Evolutionary conservation across 169 alveolate species (phyloP).

Genomic region (Hepatocystis sp.): DNA sequence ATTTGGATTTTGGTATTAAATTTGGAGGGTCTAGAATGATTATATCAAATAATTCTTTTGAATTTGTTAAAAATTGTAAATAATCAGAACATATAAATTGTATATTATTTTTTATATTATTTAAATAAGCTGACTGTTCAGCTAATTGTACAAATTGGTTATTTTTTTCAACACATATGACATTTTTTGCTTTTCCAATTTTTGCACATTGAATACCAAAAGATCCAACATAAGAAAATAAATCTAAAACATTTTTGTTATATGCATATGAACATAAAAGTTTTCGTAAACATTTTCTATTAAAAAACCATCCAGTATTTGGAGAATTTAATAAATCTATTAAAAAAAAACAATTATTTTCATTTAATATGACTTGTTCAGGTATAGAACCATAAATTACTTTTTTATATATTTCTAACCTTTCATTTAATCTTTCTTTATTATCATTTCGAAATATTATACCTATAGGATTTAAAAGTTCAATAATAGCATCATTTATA

Average conservation of each 20-base stretch:
- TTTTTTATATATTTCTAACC: constrained; percentile 60
- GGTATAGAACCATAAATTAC: constrained; percentile 39
- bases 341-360: constrained; percentile 45
- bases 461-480: constrained; percentile 57
- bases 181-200: constrained; percentile 63
- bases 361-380: constrained; percentile 56
- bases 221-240: constrained; percentile 57
- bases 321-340: constrained; percentile 60
- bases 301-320: constrained; percentile 66
- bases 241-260: constrained; percentile 41
- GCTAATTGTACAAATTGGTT: constrained; percentile 51
- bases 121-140: constrained; percentile 35
- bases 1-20: constrained; percentile 53
- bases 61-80: constrained; percentile 29
- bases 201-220: constrained; percentile 69
- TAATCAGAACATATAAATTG: constrained; percentile 37
- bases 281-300: constrained; percentile 39
- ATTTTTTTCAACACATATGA: constrained; percentile 59
- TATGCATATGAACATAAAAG: constrained; percentile 30
- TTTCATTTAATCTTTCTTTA: constrained; percentile 73
- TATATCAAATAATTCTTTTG: constrained; percentile 48
- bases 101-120: constrained; percentile 21
- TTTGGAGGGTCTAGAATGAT: constrained; percentile 66
- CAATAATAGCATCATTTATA: constrained; percentile 56
- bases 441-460: constrained; percentile 63